Evolutionary conservation across 768 basidiomycete species (phyloP), one percentile per base, ranked within the genome.

Genomic region (Dictyophora rubrovolvata): DNA sequence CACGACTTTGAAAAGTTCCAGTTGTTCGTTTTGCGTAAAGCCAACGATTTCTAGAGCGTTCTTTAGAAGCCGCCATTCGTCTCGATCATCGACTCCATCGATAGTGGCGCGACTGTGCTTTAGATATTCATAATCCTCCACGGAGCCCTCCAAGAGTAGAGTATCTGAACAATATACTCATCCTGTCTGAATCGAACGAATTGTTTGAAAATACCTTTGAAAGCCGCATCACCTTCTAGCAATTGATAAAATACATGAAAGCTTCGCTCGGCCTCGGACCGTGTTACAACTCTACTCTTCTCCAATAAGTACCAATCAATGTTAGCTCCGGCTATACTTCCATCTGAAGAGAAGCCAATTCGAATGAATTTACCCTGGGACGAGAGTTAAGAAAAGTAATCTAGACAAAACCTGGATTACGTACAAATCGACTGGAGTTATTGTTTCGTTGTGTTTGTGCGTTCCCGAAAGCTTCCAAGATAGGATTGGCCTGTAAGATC

Each of bases 261-360:
- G 68, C 83, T 88, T 35, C 96, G 78, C 72, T 99, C 96, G 0
- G 88, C 89, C 60, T 87, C 84, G 62, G 84, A 90, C 55, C 96
- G 76, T 46, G 83, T 83, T 8, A 95, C 91, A 1, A 99, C 95
- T 63, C 96, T 75, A 67, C 92, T 94, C 78, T 99, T 99, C 76
- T 99, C 96, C 59, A 99, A 74, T 33, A 99, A 76, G 69, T 99
- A 99, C 96, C 96, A 98, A 70, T 99, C 94, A 61, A 98, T 93
- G 68, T 93, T 97, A 22, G 96, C 96, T 0, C 96, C 96, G 0
- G 93, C 89, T 59, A 99, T 99, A 63, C 91, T 92, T 1, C 95
- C 94, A 63, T 89, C 85, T 0, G 89, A 85, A 1, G 90, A 83
- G 72, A 99, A 99, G 67, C 87, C 88, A 61, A 99, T 98, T 49